Conservation (phyloP, 1,284 basidiomycete genomes). For the Moesziomyces sp. region DNA sequence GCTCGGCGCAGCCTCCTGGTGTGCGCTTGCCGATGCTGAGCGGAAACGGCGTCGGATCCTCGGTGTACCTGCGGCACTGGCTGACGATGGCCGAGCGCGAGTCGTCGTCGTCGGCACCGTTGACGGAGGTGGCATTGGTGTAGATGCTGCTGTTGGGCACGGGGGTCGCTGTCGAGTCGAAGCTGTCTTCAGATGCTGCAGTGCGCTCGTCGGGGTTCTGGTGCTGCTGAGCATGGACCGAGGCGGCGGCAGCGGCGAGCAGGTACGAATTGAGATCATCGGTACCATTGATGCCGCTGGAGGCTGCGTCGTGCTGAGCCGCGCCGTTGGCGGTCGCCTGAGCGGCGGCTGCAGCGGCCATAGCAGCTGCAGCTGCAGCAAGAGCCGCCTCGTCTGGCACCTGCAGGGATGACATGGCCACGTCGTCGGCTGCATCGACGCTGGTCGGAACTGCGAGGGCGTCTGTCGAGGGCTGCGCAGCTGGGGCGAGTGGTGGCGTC, state of each 20-base stretch:
- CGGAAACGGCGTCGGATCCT: constrained; percentile 32
- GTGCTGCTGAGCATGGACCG: constrained; percentile 47
- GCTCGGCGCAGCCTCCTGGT: constrained; percentile 15
- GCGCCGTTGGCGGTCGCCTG: constrained; percentile 6
- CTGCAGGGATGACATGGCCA: constrained; percentile 9
- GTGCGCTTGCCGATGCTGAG: constrained; percentile 29
- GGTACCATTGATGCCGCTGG: background rate
- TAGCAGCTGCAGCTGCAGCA: constrained; percentile 45
- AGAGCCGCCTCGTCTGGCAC: constrained; percentile 40
- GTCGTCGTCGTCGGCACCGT: constrained; percentile 24
- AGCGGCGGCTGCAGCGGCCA: constrained; percentile 43
- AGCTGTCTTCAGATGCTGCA: constrained; percentile 14
- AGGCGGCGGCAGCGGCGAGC: constrained; percentile 49
- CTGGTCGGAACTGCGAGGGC: background rate
- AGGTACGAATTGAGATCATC: constrained; percentile 47
- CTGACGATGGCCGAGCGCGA: constrained; percentile 15
- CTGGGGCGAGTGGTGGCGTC: background rate
- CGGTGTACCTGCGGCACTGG: constrained; percentile 31
- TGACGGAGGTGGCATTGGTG: constrained; percentile 28
- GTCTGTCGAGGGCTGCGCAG: background rate
- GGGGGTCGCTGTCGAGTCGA: constrained; percentile 11
- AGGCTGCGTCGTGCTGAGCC: constrained; percentile 1
- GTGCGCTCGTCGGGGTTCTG: constrained; percentile 8
- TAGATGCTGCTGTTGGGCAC: constrained; percentile 9
- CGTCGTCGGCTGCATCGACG: constrained; percentile 4